Conservation (phyloP, 129 eudicot species). For the Lactuca sativa region DNA sequence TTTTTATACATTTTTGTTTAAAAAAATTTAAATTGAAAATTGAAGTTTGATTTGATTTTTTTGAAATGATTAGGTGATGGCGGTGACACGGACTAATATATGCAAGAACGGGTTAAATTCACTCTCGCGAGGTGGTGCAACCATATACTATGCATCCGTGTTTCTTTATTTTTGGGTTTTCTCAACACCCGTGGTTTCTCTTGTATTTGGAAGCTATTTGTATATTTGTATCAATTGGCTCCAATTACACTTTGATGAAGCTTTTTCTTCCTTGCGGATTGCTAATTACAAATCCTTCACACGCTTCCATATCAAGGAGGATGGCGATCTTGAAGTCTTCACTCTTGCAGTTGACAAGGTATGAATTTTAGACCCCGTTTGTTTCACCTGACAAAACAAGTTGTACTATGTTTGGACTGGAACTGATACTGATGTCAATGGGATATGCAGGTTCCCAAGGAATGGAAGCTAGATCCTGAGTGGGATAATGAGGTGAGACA, state of each 20-base stretch:
- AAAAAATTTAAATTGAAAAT: not conserved
- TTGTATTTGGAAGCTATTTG: constrained; percentile 94
- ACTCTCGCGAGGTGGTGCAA: constrained; percentile 81
- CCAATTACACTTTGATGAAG: constrained; percentile 95
- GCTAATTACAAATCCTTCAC: constrained; percentile 97
- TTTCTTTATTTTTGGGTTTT: constrained; percentile 97
- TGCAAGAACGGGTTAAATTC: constrained; percentile 87
- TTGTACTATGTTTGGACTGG: not conserved
- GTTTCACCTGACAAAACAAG: not conserved
- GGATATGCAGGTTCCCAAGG: constrained; percentile 80
- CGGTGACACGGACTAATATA: constrained; percentile 84
- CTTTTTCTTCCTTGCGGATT: constrained; percentile 91
- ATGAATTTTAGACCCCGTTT: not conserved
- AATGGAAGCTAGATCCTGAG: constrained; percentile 92
- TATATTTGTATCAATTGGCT: constrained; percentile 96
- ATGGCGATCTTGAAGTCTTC: constrained; percentile 88
- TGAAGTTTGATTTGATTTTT: not conserved
- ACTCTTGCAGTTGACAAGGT: constrained; percentile 98
- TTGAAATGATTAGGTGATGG: constrained; percentile 70
- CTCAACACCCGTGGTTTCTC: constrained; percentile 92
- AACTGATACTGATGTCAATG: not conserved
- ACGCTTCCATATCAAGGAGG: constrained; percentile 72
- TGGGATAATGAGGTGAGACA: constrained; percentile 83
- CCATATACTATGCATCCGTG: constrained; percentile 85
- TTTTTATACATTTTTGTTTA: not conserved